Conservation (phyloP, 495 filamentous ascomycete species). For the Daldinia concentrica region DNA sequence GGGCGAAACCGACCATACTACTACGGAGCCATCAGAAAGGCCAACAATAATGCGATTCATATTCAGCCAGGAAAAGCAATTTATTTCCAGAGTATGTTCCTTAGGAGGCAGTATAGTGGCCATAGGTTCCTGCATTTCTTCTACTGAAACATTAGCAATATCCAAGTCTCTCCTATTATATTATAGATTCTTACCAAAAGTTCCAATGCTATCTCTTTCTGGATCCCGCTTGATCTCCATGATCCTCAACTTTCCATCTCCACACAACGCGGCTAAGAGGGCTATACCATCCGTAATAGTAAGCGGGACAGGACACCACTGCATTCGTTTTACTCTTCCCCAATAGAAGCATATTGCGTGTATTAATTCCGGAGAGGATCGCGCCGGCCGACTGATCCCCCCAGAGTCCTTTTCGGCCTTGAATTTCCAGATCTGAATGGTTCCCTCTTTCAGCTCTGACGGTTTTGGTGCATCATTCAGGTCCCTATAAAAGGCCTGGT, state of each 20-base stretch:
- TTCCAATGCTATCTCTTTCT: conserved; percentile 28
- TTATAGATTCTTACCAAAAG: conserved; percentile 47
- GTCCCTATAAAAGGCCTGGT: conserved; percentile 48
- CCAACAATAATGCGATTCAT: conserved; percentile 58
- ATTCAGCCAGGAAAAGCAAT: conserved; percentile 59
- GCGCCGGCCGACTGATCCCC: conserved; percentile 37
- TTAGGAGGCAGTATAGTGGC: conserved; percentile 50
- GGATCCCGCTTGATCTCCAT: conserved; percentile 45
- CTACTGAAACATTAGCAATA: conserved; percentile 43
- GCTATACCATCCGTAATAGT: conserved; percentile 37
- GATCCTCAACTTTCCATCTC: conserved; percentile 55
- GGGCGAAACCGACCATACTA: conserved; percentile 59
- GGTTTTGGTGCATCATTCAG: conserved; percentile 33
- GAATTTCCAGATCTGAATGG: conserved; percentile 58
- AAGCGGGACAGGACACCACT: conserved; percentile 57
- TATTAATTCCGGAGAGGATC: conserved; percentile 41
- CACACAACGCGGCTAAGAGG: conserved; percentile 53
- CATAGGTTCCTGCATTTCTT: conserved; percentile 52
- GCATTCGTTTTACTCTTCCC: conserved; percentile 53
- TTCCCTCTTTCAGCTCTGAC: conserved; percentile 41
- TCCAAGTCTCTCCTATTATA: not conserved
- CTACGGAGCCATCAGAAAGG: conserved; percentile 58
- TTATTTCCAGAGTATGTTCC: conserved; percentile 56
- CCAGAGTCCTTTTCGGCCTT: conserved; percentile 23
- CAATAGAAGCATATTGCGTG: conserved; percentile 51